These are phyloP conservation scores for Chamaenerion angustifolium DNA, from an alignment of 345 rosid species.

Conservation along the genomic window DNA sequence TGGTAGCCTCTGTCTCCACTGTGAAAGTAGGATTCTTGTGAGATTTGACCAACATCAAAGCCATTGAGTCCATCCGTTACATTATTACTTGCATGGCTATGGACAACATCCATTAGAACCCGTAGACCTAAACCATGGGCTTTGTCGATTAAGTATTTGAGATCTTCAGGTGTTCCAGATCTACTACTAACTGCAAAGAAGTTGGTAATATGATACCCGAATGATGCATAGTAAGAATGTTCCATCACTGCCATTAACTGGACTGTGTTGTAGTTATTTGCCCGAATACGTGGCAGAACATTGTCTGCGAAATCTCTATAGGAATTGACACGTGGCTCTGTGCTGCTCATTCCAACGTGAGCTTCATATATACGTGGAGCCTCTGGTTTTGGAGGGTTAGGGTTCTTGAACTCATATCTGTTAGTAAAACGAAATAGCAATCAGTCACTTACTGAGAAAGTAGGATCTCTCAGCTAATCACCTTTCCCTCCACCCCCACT, in stretches of 20 bases:
- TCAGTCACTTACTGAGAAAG: too few species aligned
- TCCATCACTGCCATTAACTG: constrained; percentile 79
- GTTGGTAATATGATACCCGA: constrained; percentile 70
- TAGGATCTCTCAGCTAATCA: too few species aligned
- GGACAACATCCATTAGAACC: constrained; percentile 65
- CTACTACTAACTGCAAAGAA: constrained; percentile 71
- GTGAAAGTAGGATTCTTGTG: constrained; percentile 68
- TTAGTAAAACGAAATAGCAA: constrained; percentile 3
- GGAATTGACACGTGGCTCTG: constrained; percentile 54
- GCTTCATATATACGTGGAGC: constrained; percentile 71
- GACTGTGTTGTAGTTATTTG: constrained; percentile 58
- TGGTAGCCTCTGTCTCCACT: constrained; percentile 60
- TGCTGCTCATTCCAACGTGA: constrained; percentile 76
- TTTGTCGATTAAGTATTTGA: constrained; percentile 67
- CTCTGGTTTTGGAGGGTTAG: constrained; percentile 50
- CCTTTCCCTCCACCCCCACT: too few species aligned
- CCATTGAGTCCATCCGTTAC: constrained; percentile 73
- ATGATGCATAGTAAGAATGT: constrained; percentile 73
- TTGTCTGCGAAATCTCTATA: constrained; percentile 69
- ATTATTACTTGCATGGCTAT: constrained; percentile 71
- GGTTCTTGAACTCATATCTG: constrained; percentile 49
- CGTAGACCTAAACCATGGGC: constrained; percentile 63
- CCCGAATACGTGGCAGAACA: constrained; percentile 58
- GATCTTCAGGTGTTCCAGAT: constrained; percentile 75
- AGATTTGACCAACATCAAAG: constrained; percentile 60